Conservation (phyloP, 176 grass and related monocot genomes). For the Cenchrus fungigraminus region DNA sequence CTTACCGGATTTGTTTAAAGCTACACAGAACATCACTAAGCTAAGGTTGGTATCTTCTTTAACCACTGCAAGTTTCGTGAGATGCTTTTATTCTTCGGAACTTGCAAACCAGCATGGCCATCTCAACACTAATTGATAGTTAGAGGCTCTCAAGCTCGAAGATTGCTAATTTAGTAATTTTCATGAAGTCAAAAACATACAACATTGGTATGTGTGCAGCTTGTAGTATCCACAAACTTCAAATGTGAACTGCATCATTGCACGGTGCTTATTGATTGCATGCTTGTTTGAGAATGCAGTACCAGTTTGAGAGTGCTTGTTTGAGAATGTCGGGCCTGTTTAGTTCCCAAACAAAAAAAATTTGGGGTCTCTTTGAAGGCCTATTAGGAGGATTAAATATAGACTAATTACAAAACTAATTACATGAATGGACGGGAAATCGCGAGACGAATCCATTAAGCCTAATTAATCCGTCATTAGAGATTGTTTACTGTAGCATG, state of each 20-base stretch:
- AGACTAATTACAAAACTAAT: too few species aligned
- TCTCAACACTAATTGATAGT: background rate
- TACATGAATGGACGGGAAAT: too few species aligned
- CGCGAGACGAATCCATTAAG: too few species aligned
- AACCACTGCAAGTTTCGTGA: conserved; percentile 35
- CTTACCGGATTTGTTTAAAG: conserved; percentile 33
- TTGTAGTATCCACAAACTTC: background rate
- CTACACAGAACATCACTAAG: conserved; percentile 16
- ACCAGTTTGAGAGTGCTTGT: background rate
- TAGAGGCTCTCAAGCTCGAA: background rate
- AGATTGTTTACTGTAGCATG: too few species aligned
- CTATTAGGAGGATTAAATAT: too few species aligned
- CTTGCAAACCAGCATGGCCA: conserved; percentile 4
- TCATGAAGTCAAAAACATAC: background rate
- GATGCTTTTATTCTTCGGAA: conserved; percentile 36
- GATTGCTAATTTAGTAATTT: background rate
- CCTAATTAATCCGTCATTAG: too few species aligned
- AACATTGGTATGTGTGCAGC: background rate
- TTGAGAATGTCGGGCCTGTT: too few species aligned
- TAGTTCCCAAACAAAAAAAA: too few species aligned
- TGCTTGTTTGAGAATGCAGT: conserved; percentile 18
- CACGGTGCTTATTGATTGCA: background rate
- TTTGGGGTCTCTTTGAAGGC: too few species aligned
- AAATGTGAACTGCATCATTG: background rate
- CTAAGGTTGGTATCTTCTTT: conserved; percentile 43